Percentiles rank a stretch among this genome's conserved stretches.
Evolutionary conservation across 2,329 filamentous ascomycete species (phyloP).

Genomic region (Fusarium torulosum): DNA sequence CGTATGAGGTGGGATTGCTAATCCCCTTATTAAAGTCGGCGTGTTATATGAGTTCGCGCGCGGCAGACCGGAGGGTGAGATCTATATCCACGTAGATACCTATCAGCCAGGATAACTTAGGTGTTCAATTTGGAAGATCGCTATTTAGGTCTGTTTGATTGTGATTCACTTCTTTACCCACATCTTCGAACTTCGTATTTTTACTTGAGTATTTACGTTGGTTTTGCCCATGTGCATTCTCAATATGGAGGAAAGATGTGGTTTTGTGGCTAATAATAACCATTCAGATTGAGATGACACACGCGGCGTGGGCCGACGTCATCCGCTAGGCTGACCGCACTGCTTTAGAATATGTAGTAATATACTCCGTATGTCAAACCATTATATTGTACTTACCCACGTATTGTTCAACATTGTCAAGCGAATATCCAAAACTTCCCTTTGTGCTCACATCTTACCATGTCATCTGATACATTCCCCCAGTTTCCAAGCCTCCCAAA

Average conservation of each 20-base stretch:
- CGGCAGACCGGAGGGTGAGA: conserved; percentile 1
- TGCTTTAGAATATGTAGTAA: background rate
- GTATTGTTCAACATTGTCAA: background rate
- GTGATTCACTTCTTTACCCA: no score
- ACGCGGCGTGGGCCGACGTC: background rate
- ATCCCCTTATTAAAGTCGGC: conserved; percentile 4
- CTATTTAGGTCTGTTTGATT: no score
- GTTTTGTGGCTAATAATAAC: background rate
- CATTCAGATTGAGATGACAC: background rate
- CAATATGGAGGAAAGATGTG: background rate
- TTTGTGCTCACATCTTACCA: background rate
- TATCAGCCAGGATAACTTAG: background rate
- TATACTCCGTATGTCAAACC: background rate
- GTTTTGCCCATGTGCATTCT: no score
- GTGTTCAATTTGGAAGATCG: no score
- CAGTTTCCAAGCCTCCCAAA: conserved; percentile 10
- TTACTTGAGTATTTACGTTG: no score
- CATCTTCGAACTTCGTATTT: no score
- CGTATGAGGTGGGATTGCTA: conserved; percentile 5
- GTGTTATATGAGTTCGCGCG: background rate
- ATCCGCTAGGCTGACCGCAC: background rate
- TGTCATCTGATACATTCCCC: conserved; percentile 12
- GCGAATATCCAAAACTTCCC: no score
- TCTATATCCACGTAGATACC: background rate
- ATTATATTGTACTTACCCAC: background rate